Evolutionary conservation across 495 filamentous ascomycete species (phyloP).

Genomic region (Echria macrotheca): DNA sequence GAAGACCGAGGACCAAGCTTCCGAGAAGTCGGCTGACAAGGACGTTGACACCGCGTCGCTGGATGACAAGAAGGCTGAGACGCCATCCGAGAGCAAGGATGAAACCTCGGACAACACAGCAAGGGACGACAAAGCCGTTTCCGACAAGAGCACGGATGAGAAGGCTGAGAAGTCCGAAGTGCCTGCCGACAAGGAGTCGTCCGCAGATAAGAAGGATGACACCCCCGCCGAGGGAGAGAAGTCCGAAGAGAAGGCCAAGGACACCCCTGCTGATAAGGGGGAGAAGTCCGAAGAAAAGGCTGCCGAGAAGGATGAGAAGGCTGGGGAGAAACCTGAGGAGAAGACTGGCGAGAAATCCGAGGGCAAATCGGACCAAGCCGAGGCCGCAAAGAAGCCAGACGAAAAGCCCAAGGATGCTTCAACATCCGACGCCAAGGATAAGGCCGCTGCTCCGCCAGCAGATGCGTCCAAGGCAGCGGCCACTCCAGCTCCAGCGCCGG

Average conservation of each 20-base stretch:
- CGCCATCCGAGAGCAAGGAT: slow-evolving; percentile 8
- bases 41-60: neutral
- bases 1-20: slow-evolving; percentile 20
- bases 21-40: slow-evolving; percentile 14
- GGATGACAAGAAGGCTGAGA: slow-evolving; percentile 1
- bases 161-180: neutral
- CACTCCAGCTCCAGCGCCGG: neutral
- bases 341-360: slow-evolving; percentile 14
- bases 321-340: slow-evolving; percentile 4
- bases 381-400: neutral
- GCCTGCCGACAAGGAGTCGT: too few relatives aligned
- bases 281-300: slow-evolving; percentile 4
- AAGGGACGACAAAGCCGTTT: slow-evolving; percentile 10
- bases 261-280: neutral
- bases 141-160: neutral
- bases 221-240: slow-evolving; percentile 1
- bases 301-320: slow-evolving; percentile 13
- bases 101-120: too few relatives aligned
- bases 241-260: slow-evolving; percentile 7
- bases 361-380: slow-evolving; percentile 4
- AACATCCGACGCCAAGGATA: slow-evolving; percentile 16
- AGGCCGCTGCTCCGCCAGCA: slow-evolving; percentile 19
- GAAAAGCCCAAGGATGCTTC: slow-evolving; percentile 4
- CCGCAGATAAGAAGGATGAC: slow-evolving; percentile 1
- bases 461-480: slow-evolving; percentile 8